Percentiles rank a stretch among this genome's conserved stretches.
Evolutionary conservation across 1,284 basidiomycete genomes (phyloP).

Genomic region (Malassezia dermatis): DNA sequence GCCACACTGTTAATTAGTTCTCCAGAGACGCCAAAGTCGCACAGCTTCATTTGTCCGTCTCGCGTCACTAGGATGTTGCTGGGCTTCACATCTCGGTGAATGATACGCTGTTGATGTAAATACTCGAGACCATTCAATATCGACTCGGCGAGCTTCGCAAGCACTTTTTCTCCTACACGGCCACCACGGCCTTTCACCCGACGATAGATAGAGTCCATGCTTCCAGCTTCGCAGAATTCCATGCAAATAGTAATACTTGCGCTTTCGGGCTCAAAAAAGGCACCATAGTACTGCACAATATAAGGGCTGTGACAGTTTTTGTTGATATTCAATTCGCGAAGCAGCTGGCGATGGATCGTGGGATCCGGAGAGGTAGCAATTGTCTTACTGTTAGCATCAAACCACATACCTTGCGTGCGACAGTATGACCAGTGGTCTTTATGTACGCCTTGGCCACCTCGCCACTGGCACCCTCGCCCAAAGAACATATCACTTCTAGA

Average conservation of each 20-base stretch:
- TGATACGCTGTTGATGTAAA: slow-evolving; percentile 78
- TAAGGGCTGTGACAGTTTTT: slow-evolving; percentile 72
- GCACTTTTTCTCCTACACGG: slow-evolving; percentile 78
- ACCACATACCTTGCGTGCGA: slow-evolving; percentile 73
- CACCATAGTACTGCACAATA: slow-evolving; percentile 86
- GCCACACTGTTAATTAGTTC: slow-evolving; percentile 83
- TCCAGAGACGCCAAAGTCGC: slow-evolving; percentile 93
- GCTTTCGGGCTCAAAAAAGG: slow-evolving; percentile 82
- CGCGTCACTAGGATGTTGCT: slow-evolving; percentile 82
- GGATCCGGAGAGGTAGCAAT: slow-evolving; percentile 90
- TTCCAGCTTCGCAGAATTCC: slow-evolving; percentile 78
- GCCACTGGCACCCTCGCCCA: slow-evolving; percentile 93
- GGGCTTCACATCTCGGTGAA: slow-evolving; percentile 96
- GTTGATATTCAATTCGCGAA: slow-evolving; percentile 84
- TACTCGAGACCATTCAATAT: slow-evolving; percentile 86
- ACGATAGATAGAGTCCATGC: slow-evolving; percentile 72
- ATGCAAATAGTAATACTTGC: slow-evolving; percentile 91
- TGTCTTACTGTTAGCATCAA: slow-evolving; percentile 51
- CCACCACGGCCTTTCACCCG: slow-evolving; percentile 67
- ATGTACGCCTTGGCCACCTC: slow-evolving; percentile 84
- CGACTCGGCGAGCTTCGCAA: slow-evolving; percentile 80
- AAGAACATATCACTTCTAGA: slow-evolving; percentile 61
- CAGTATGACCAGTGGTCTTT: slow-evolving; percentile 62
- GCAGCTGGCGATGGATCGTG: slow-evolving; percentile 68
- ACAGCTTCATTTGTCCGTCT: slow-evolving; percentile 77